Base-by-base conservation (phyloP, 1,284 basidiomycete species). In the Ustilago curta region DNA sequence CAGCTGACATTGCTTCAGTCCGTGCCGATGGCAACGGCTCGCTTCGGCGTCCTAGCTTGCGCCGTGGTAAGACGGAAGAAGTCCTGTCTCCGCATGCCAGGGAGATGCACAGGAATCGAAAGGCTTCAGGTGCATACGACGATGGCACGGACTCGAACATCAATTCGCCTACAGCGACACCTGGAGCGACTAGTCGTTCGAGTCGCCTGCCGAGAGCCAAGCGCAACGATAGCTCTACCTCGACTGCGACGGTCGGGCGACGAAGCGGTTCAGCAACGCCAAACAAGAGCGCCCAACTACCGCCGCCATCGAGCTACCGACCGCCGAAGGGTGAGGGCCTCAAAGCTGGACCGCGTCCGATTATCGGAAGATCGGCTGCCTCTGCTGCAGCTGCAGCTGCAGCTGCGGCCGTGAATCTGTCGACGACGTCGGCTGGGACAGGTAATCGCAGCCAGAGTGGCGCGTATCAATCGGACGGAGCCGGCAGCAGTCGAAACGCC, bases 61-160 rank as follows among this genome's bases (percentile, higher is more conserved):
- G 93, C 93, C 84, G 90, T 89, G 11, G 93, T 92, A 77, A 72
- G 59, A 73, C 79, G 14, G 81, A 79, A 50, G 80, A 80, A 32
- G 55, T 52, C 79, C 73, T 47, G 51, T 78, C 35, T 84, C 84
- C 51, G 80, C 85, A 50, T 27, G 57, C 45, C 29, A 68, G 60
- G 47, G 56, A 64, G 31, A 23, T 54, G 31, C 47, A 54, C 1
- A 65, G 37, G 27, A 57, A 47, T 23, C 61, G 66, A 6, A 75
- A 70, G 37, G 16, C 43, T 23, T 60, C 68, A 5, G 60, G 45
- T 21, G 39, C 56, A 27, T 58, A 51, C 25, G 57, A 70, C 27
- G 55, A 60, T 19, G 50, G 54, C 4, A 23, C n/a, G 9, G 65
- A 67, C 12, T 50, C 58, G 32, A 51, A 53, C 18, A 58, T 43